Percentiles rank a stretch among this genome's conserved stretches.
Conservation (phyloP, 768 basidiomycete genomes). For the Trametopsis cervina region DNA sequence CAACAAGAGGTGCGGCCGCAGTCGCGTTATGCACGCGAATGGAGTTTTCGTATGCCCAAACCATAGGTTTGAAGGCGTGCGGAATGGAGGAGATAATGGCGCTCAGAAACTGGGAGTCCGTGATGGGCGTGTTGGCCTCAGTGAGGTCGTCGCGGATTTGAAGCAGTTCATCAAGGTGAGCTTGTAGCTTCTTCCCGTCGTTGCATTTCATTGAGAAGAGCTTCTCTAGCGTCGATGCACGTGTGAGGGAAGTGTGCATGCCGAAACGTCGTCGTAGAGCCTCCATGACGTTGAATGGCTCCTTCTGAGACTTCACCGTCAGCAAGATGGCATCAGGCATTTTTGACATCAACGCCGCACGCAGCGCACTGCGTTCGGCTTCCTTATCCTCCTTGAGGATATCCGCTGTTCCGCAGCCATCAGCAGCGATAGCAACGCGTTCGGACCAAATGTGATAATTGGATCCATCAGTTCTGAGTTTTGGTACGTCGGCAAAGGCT, state of each 20-base stretch:
- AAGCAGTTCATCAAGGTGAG: not conserved
- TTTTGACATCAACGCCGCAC: not conserved
- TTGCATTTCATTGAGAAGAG: not conserved
- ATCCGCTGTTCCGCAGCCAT: too few species aligned
- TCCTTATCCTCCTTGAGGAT: too few species aligned
- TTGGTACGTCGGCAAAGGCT: not conserved
- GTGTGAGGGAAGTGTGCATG: not conserved
- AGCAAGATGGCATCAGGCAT: conserved; percentile 3
- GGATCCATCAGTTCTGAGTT: not conserved
- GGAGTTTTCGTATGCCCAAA: too few species aligned
- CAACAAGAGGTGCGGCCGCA: too few species aligned
- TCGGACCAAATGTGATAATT: not conserved
- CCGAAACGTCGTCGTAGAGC: conserved; percentile 1
- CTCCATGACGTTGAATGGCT: not conserved
- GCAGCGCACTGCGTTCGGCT: too few species aligned
- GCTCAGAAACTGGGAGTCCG: not conserved
- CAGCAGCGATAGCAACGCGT: not conserved
- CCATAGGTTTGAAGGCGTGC: too few species aligned
- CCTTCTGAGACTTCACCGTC: not conserved
- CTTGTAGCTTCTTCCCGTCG: not conserved
- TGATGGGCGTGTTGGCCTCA: not conserved
- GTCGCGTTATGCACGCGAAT: too few species aligned
- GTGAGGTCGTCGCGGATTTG: not conserved
- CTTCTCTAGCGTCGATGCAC: not conserved
- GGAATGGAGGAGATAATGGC: not conserved